Evolutionary conservation across 2,329 filamentous ascomycete genomes (phyloP), one percentile per base, ranked within the genome.

Genomic region (Aspergillus pseudoterreus): DNA sequence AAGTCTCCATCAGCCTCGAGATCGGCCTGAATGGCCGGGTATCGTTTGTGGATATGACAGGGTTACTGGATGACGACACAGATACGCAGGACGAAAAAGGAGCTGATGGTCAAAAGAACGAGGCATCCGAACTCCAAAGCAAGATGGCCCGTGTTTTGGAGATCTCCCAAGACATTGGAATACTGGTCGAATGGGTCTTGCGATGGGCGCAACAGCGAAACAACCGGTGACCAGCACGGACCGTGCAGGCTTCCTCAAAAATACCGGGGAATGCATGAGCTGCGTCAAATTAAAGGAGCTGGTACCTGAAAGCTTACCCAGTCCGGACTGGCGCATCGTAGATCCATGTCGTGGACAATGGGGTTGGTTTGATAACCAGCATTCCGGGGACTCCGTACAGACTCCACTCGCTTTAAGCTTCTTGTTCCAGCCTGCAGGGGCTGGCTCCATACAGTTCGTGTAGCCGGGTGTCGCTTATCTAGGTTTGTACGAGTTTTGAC

Each of bases 171-270:
- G 73, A 76, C 61, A 56, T 76, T 49, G 71, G 74, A 14, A 62
- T 71, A 38, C 51, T 74, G 36, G 71, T 76, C 22, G 73, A 75
- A 64, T 76, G 73, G 71, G 64, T 74, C 51, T 52, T 72, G 45
- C 65, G 61, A 55, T 70, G 65, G 67, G 57, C 63, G 56, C 63
- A 64, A 49, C 66, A 66, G 55, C 65, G 62, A 32, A 60, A 59
- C 41, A 57, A 50, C 52, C 57, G 58, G 49, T 57, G 57, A 47
- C 60, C 11, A 17, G 17, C 17, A 10, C 15, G 39, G 17, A 14
- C 39, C 15, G 19, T 15, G 11, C 39, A 42, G 39, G 27, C 1
- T 30, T 10, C 27, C 4, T 30, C 27, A 30, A 30, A 27, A 30
- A 30, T 30, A 30, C 27, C 27, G 27, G 27, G 27, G 27, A 30